Evolutionary conservation across 371 early-diverging fungal genomes (phyloP).

Genomic region (Chytridiales sp.): DNA sequence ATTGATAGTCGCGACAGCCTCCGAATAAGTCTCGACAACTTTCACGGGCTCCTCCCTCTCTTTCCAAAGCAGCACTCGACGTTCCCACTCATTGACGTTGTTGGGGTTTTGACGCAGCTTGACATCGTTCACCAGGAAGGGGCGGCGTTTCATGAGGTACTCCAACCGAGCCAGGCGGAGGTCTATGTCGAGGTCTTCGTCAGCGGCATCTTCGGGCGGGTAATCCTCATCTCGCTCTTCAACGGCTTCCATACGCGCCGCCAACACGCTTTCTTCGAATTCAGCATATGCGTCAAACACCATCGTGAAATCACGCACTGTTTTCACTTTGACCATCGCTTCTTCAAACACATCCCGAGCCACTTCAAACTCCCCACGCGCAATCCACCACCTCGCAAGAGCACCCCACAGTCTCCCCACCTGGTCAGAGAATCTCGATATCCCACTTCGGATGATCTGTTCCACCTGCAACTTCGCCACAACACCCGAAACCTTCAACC

Average conservation of each 20-base stretch:
- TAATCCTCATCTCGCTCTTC: constrained; percentile 21
- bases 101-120: constrained; percentile 89
- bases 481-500: neutral
- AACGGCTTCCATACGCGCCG: constrained; percentile 71
- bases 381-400: constrained; percentile 82
- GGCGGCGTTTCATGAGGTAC: constrained; percentile 87
- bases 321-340: constrained; percentile 76
- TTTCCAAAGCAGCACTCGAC: constrained; percentile 64
- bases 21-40: constrained; percentile 66
- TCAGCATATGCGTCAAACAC: constrained; percentile 95
- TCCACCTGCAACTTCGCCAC: constrained; percentile 68
- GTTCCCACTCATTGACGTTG: constrained; percentile 89
- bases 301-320: constrained; percentile 92
- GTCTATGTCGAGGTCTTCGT: constrained; percentile 73
- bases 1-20: constrained; percentile 74
- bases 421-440: constrained; percentile 79
- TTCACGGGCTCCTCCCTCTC: constrained; percentile 31
- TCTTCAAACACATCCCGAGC: constrained; percentile 94
- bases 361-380: constrained; percentile 74
- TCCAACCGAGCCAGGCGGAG: constrained; percentile 83
- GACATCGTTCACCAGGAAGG: constrained; percentile 93
- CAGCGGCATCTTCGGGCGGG: constrained; percentile 46
- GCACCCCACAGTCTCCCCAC: constrained; percentile 87
- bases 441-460: constrained; percentile 83
- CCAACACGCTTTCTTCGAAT: constrained; percentile 80